Base-by-base conservation (phyloP, 2,329 filamentous ascomycete species). In the Bisporella sp. region DNA sequence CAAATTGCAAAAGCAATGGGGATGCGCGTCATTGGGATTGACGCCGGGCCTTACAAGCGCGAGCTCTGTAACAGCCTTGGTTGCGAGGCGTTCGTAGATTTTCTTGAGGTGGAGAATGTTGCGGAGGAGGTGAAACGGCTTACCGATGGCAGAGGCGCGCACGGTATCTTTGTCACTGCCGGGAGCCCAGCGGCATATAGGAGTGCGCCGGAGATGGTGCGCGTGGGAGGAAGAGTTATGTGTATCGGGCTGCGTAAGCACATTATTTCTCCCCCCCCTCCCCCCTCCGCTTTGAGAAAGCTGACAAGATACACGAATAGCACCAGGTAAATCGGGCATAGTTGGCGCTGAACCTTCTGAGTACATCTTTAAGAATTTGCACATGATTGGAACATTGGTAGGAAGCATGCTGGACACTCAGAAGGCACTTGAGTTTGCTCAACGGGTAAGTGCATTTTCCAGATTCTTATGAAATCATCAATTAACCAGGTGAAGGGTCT, bases 11-110 rank as follows among this genome's bases (percentile, higher is more conserved):
- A 33, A 9, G 44, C 44, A 2, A 46, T 33, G 31, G 44, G 44
- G 21, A 8, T 46, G 11, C 6, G 31, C 6, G 30, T 35, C 5
- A 33, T 46, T 11, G 44, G 5, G 3, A 65, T 81, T 21, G 77
- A 80, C 57, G 75, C 77, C n/a, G 41, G 41, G 5, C 13, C 11
- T 28, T 13, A 54, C 13, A 51, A 51, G 31, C 9, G 35, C 8
- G 28, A 33, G 4, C 48, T 55, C 3, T 48, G 44, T 32, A 29
- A 35, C 6, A 47, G 32, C 53, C 81, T 95, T 45, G 89, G 89
- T 42, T 82, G 86, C 4, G 69, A 75, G 42, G 69, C 75, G 45
- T 96, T 84, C 62, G 76, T 96, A 66, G 90, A 96, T 75, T 96
- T 92, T 68, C 73, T 71, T 47, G 82, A 71, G 52, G 84, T 93